Evolutionary conservation across 2,329 filamentous ascomycete species (phyloP).

Genomic region (Paraconiothyrium brasiliense): DNA sequence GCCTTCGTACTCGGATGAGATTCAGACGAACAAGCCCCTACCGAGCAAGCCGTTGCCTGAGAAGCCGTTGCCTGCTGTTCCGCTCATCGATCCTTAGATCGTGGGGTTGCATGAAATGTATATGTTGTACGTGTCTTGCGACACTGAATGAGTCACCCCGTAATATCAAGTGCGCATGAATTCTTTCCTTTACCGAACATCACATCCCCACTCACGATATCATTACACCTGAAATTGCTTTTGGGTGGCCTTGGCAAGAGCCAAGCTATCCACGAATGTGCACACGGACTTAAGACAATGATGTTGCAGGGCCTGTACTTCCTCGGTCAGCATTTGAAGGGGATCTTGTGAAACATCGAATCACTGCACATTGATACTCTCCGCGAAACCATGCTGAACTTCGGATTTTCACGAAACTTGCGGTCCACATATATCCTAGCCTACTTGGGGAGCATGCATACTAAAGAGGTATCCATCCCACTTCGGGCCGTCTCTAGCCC

Average conservation of each 20-base stretch:
- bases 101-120: background rate
- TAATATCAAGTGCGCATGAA: background rate
- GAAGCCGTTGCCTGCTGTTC: constrained; percentile 46
- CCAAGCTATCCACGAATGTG: background rate
- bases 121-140: background rate
- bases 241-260: background rate
- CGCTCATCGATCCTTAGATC: constrained; percentile 42
- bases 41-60: constrained; percentile 44
- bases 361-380: background rate
- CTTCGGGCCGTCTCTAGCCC: background rate
- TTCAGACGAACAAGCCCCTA: constrained; percentile 27
- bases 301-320: background rate
- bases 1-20: constrained; percentile 23
- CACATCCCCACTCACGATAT: no score
- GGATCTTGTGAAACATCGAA: background rate
- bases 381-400: background rate
- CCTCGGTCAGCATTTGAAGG: background rate
- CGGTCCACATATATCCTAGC: background rate
- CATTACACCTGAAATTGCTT: no score
- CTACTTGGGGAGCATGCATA: no score
- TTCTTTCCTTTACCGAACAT: background rate
- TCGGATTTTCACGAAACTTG: background rate
- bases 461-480: background rate
- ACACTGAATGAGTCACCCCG: background rate
- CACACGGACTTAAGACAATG: background rate